A percentile compares a stretch with the other conserved stretches of the same genome.
These are phyloP conservation scores for Shiraia bambusicola DNA, from an alignment of 2,329 filamentous ascomycete genomes.

Conservation along the genomic window DNA sequence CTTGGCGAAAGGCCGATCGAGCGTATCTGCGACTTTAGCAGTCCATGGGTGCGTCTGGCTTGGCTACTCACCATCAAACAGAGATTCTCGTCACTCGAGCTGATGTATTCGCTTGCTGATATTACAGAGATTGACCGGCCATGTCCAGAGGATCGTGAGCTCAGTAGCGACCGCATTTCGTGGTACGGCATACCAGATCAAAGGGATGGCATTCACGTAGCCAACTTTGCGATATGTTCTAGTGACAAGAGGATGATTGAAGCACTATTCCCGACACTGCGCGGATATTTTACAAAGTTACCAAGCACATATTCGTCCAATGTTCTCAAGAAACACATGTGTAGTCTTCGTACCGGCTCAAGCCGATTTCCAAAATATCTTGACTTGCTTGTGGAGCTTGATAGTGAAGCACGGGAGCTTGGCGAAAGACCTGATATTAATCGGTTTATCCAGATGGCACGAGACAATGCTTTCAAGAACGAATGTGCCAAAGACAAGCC, in stretches of 20 bases:
- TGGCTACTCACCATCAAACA: slow-evolving; percentile 79
- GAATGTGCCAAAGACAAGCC: slow-evolving; percentile 69
- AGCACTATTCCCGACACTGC: slow-evolving; percentile 70
- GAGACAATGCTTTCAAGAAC: slow-evolving; percentile 43
- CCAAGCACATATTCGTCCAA: slow-evolving; percentile 35
- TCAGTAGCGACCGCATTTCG: slow-evolving; percentile 51
- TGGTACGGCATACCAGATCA: slow-evolving; percentile 79
- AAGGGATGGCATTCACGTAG: slow-evolving; percentile 62
- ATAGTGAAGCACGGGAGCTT: slow-evolving; percentile 45
- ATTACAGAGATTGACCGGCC: slow-evolving; percentile 58
- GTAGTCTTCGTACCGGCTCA: slow-evolving; percentile 67
- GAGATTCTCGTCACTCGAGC: slow-evolving; percentile 62
- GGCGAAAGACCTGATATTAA: slow-evolving; percentile 54
- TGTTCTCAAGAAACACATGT: slow-evolving; percentile 54
- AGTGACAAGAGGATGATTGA: slow-evolving; percentile 73
- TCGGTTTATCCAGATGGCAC: slow-evolving; percentile 65
- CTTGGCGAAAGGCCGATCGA: slow-evolving; percentile 59
- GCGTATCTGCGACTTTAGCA: slow-evolving; percentile 76
- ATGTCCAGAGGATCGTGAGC: slow-evolving; percentile 61
- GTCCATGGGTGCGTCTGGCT: slow-evolving; percentile 80
- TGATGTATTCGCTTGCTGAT: slow-evolving; percentile 69
- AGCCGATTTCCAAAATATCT: slow-evolving; percentile 60
- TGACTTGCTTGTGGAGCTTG: slow-evolving; percentile 57
- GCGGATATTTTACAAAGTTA: slow-evolving; percentile 61
- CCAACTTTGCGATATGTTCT: slow-evolving; percentile 73